Evolutionary conservation across 306 rosid genomes (phyloP), one percentile per base, ranked within the genome.

Genomic region (cucumber (Cucumis sativus)): DNA sequence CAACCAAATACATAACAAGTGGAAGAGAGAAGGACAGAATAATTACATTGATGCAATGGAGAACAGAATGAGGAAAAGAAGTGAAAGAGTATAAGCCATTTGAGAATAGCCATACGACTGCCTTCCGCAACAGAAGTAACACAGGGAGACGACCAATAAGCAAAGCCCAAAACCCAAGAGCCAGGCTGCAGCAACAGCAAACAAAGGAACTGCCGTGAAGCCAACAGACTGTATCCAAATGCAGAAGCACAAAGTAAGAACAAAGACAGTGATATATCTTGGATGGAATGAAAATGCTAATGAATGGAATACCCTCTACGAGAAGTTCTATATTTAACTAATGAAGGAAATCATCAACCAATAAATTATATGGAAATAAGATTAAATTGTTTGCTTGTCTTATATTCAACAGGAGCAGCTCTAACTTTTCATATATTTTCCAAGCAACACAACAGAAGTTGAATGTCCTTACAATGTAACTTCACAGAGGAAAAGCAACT

Each of bases 191-290:
- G 88, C 88, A 39, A 85, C 41, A 58, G 84, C 81, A 79, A 87
- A 87, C 77, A 87, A 66, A 40, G 90, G 88, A 68, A 70, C 88
- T 63, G 90, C 90, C 54, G 90, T 87, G 77, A 76, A 87, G 35
- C 90, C 83, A 35, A 85, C 90, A 45, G 90, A 87, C 90, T 87
- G 86, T 78, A 76, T 41, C 41, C 74, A 60, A 49, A 66, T 43
- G 20, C 55, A 28, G 8, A 49, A 28, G 61, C 51, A 41, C 25
- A 55, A n/a, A 35, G 65, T 40, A 65, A 66, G 75, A 78, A 79
- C 60, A 70, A n/a, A 70, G 12, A 70, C 8, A 41, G 25, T 16
- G 20, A 62, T 1, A 4, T 35, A 20, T 41, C 56, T 6, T 5
- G 39, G 10, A 43, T 5, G 13, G 28, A 60, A 12, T 25, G 39